phyloP scores from a whole-genome alignment of 2,329 filamentous ascomycete species.

The Salinomyces thailandicus region DNA sequence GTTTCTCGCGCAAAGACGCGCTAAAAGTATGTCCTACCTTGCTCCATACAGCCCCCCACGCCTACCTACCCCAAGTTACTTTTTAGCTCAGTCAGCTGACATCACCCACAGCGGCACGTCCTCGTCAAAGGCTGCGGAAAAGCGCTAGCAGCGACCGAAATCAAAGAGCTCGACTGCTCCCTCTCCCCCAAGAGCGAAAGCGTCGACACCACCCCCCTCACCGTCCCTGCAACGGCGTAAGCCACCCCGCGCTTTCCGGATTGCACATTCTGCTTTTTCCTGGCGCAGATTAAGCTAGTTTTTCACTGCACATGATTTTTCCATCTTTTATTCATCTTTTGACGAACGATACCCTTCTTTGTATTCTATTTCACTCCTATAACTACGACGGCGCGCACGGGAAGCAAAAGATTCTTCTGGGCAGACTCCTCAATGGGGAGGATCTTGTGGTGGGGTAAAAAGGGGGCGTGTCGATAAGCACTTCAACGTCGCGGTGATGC shows the following conservation, averaged over 20 bases:
- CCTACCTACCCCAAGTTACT: no score
- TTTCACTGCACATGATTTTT: no score
- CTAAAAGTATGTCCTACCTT: constrained; percentile 60
- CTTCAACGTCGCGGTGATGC: no score
- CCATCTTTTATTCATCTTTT: no score
- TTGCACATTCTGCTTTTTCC: no score
- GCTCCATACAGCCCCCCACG: not conserved
- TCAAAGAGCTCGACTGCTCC: constrained; percentile 28
- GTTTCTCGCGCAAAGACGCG: constrained; percentile 92
- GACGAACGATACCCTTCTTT: not conserved
- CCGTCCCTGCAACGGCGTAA: not conserved
- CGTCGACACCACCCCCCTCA: constrained; percentile 21
- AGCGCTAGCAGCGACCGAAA: constrained; percentile 24
- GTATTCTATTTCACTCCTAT: not conserved
- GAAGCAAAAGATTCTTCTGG: no score
- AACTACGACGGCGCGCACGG: not conserved
- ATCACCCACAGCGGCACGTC: constrained; percentile 47
- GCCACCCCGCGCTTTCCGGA: not conserved
- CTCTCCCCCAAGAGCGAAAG: constrained; percentile 27
- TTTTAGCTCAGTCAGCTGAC: constrained; percentile 18
- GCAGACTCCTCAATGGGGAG: no score
- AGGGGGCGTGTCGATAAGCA: no score
- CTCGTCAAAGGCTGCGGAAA: constrained; percentile 59
- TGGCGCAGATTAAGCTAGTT: no score
- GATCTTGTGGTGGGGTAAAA: no score